Base-by-base conservation (phyloP, 352 stramenopile genomes). In the Pelagophyceae sp. region DNA sequence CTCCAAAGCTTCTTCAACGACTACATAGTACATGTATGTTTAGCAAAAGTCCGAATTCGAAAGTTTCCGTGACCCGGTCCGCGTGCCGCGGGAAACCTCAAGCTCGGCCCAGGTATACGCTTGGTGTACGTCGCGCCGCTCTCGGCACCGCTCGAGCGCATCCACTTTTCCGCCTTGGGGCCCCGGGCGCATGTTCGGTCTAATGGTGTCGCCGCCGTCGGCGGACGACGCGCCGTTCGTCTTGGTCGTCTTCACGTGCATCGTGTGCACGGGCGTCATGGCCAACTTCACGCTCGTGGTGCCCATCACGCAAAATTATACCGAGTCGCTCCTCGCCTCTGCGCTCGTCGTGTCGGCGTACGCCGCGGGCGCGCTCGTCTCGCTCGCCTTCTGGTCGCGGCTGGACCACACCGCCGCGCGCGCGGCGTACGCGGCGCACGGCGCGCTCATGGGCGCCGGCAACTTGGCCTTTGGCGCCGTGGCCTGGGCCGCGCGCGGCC, bases 201-300 rank as follows among this genome's bases (percentile, higher is more conserved):
- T n/a, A n/a, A n/a, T n/a, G n/a, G n/a, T n/a, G n/a, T n/a, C n/a
- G n/a, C n/a, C n/a, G n/a, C n/a, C n/a, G n/a, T n/a, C n/a, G n/a
- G n/a, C n/a, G n/a, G n/a, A n/a, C n/a, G n/a, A n/a, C n/a, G n/a
- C n/a, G n/a, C n/a, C n/a, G n/a, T n/a, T n/a, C n/a, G n/a, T 54
- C 45, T 11, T 37, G 29, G 19, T 71, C 3, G 3, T 37, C 3
- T 40, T 71, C 29, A 71, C 61, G 61, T 35, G 19, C 31, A 11
- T 37, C 31, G 61, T 71, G 11, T 37, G 27, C 61, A 38, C 61
- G 29, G 17, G 19, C 5, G 25, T 71, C 29, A 71, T 71, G 61
- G 61, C 61, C n/a, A 71, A 71, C 61, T 71, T 71, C 31, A 71
- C 61, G 3, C 11, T 71, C 3, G 19, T 71, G n/a, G 61, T 71